phyloP scores from a whole-genome alignment of 2,329 filamentous ascomycete genomes.

The Trichoderma hamatum region DNA sequence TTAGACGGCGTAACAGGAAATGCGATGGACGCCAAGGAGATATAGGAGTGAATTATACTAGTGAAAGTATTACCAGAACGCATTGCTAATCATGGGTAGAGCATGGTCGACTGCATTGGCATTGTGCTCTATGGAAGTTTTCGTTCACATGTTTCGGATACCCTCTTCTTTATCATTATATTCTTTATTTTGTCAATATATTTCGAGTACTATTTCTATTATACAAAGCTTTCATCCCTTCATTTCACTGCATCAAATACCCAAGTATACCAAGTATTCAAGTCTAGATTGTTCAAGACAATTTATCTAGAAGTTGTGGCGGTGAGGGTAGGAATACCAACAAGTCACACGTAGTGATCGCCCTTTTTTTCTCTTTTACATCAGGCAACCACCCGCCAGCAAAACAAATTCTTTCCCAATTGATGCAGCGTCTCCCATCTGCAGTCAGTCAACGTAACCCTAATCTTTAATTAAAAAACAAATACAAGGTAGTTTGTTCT shows the following conservation, averaged over 20 bases:
- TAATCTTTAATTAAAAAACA: slow-evolving; percentile 40
- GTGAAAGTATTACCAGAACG: background rate
- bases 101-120: background rate
- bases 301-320: slow-evolving; percentile 10
- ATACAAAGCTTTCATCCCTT: background rate
- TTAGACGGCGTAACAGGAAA: background rate
- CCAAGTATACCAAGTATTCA: background rate
- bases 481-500: slow-evolving; percentile 25
- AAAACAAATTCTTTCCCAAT: slow-evolving; percentile 19
- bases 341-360: background rate
- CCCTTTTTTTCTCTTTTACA: background rate
- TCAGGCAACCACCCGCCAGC: slow-evolving; percentile 9
- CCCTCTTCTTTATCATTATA: background rate
- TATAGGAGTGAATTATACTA: background rate
- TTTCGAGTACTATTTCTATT: background rate
- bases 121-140: background rate
- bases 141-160: background rate
- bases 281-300: slow-evolving; percentile 19
- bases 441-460: slow-evolving; percentile 33
- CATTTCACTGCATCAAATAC: background rate
- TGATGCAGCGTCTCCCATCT: slow-evolving; percentile 33
- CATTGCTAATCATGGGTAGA: background rate
- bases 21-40: background rate
- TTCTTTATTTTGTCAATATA: background rate
- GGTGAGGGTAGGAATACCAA: background rate